phyloP scores from a whole-genome alignment of 495 filamentous ascomycete genomes.

The Podospora pseudocomata region DNA sequence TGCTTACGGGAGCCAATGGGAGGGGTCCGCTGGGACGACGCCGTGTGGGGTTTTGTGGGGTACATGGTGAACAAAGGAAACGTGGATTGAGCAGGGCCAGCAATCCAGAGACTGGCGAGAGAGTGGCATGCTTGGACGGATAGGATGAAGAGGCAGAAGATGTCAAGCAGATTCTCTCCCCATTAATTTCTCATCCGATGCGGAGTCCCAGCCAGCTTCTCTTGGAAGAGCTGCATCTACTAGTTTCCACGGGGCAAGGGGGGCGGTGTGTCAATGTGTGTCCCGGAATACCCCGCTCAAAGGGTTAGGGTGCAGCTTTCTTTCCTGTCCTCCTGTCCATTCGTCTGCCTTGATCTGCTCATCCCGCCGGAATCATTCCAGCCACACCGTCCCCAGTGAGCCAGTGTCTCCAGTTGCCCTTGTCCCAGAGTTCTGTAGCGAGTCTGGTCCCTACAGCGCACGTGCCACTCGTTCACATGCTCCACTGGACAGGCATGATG shows the following conservation, averaged over 20 bases:
- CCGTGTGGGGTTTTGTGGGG: neutral
- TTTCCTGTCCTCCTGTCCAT: too few relatives aligned
- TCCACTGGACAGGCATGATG: constrained; percentile 2
- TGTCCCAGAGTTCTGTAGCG: too few relatives aligned
- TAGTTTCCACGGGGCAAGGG: neutral
- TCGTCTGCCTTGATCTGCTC: neutral
- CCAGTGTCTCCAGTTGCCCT: neutral
- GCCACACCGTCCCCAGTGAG: too few relatives aligned
- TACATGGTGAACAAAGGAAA: neutral
- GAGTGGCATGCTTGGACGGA: neutral
- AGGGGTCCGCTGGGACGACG: neutral
- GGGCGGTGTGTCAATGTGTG: neutral
- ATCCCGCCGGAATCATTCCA: too few relatives aligned
- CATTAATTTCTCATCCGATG: neutral
- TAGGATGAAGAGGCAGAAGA: neutral
- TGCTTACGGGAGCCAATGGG: constrained; percentile 12
- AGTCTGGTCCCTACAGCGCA: neutral
- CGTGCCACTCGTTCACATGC: constrained; percentile 17
- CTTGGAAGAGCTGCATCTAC: neutral
- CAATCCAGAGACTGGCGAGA: neutral
- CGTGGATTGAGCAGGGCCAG: neutral
- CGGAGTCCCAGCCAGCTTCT: neutral
- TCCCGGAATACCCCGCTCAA: neutral
- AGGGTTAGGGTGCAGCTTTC: neutral
- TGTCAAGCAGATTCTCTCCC: neutral